Evolutionary conservation across 1,284 basidiomycete species (phyloP), one percentile per base, ranked within the genome.

Genomic region (Malassezia equina): DNA sequence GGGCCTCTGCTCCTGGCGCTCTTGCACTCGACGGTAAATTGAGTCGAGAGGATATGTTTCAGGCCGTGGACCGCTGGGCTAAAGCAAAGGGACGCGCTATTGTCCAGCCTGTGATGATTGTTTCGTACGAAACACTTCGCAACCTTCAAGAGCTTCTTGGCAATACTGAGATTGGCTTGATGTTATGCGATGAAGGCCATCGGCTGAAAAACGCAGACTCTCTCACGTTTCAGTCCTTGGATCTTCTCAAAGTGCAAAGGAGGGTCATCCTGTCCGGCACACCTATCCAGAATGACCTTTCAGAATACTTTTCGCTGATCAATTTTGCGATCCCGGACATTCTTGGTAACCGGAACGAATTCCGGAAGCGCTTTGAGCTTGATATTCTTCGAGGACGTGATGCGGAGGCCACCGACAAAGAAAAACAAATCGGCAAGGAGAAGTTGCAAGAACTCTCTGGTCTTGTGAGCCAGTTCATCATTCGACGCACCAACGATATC

Each of bases 321-420:
- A 85, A 95, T 60, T 98, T 96, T 72, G 93, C 91, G 52, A 98
- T 96, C 67, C 94, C 94, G 3, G 86, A 90, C 63, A 91, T 89
- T 75, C 81, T 99, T 36, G 94, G 94, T 9, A 83, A 86, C 3
- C 88, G 89, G 72, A 82, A 83, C 54, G 88, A 96, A 57, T 99
- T 99, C 77, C 83, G 90, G 62, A 94, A 93, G 80, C 91, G 93
- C 73, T 99, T 89, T 66, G 94, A 99, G 79, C 83, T 88, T 59
- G 83, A 82, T 52, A 99, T 99, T 63, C 85, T 96, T 58, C 83
- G 87, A 27, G 94, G 94, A 13, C 84, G 93, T 40, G 91, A 98
- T 70, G 84, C 91, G 3, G 84, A 87, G 63, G 91, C 94, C 0
- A 86, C 83, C 11, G 89, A 89, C 49, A 79, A 81, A 49, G 82